These are phyloP conservation scores for Tylopilus orsonianus DNA, from an alignment of 1,284 basidiomycete genomes.

Conservation along the genomic window DNA sequence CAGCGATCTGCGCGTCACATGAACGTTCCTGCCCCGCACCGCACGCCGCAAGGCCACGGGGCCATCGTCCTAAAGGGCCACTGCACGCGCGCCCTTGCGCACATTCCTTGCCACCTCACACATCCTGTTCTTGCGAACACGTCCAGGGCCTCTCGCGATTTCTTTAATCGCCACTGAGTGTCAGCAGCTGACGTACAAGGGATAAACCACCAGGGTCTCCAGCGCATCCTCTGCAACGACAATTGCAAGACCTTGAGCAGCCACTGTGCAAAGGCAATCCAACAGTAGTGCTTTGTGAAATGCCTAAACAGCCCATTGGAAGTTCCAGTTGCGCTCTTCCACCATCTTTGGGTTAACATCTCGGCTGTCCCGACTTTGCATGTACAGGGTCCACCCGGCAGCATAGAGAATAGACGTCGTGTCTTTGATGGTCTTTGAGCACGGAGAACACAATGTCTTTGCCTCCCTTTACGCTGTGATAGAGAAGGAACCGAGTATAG, in stretches of 20 bases:
- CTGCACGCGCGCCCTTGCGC: too few relatives aligned
- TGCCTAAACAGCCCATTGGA: slow-evolving; percentile 81
- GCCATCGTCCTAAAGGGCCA: too few relatives aligned
- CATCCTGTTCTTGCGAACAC: slow-evolving; percentile 87
- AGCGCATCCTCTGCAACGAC: slow-evolving; percentile 88
- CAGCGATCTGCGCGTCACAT: too few relatives aligned
- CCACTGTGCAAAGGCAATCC: slow-evolving; percentile 83
- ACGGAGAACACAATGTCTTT: slow-evolving; percentile 86
- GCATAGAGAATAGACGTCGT: slow-evolving; percentile 94
- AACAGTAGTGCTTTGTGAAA: slow-evolving; percentile 86
- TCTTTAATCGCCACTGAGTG: slow-evolving; percentile 58
- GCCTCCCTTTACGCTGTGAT: slow-evolving; percentile 70
- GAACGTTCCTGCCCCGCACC: too few relatives aligned
- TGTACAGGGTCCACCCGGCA: slow-evolving; percentile 81
- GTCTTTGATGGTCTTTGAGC: slow-evolving; percentile 77
- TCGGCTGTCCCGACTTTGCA: slow-evolving; percentile 78
- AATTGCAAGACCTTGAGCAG: slow-evolving; percentile 91
- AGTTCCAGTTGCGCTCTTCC: slow-evolving; percentile 76
- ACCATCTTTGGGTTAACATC: slow-evolving; percentile 55
- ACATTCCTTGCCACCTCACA: too few relatives aligned
- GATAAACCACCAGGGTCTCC: slow-evolving; percentile 57
- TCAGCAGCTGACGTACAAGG: slow-evolving; percentile 58
- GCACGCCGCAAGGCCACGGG: too few relatives aligned
- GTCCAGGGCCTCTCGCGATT: slow-evolving; percentile 81
- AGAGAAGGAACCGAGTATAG: slow-evolving; percentile 87